Evolutionary conservation across 2,329 filamentous ascomycete genomes (phyloP).

Genomic region (Trichocomaceae sp.): DNA sequence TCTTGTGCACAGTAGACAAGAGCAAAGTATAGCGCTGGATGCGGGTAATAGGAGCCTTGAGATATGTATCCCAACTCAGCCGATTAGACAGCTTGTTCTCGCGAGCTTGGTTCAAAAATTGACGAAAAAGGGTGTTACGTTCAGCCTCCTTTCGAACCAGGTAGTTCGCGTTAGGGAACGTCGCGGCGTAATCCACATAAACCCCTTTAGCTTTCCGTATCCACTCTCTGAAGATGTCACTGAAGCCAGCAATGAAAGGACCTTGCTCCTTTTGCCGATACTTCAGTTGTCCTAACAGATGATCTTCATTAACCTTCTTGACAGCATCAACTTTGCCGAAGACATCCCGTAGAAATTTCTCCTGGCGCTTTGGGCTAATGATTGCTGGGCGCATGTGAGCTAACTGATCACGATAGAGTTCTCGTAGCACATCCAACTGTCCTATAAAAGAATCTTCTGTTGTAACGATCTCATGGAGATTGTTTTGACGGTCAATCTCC

Average conservation of each 20-base stretch:
- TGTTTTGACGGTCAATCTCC: constrained; percentile 88
- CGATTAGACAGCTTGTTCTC: constrained; percentile 73
- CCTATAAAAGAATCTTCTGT: constrained; percentile 88
- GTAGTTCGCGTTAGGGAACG: constrained; percentile 77
- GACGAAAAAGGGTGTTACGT: constrained; percentile 75
- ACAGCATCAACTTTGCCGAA: constrained; percentile 89
- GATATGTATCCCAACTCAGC: constrained; percentile 86
- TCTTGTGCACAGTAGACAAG: constrained; percentile 73
- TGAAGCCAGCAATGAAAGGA: constrained; percentile 88
- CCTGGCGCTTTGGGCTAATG: constrained; percentile 68
- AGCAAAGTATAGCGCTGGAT: constrained; percentile 85
- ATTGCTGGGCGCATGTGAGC: constrained; percentile 67
- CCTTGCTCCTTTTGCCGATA: constrained; percentile 96
- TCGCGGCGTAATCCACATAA: constrained; percentile 87
- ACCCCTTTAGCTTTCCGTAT: constrained; percentile 84
- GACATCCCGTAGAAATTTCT: constrained; percentile 73
- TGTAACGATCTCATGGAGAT: constrained; percentile 89
- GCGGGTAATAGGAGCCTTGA: constrained; percentile 88
- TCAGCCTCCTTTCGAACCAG: constrained; percentile 77
- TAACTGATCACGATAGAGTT: constrained; percentile 79
- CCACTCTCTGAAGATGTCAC: constrained; percentile 97
- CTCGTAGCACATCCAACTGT: constrained; percentile 76
- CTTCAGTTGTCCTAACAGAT: constrained; percentile 85
- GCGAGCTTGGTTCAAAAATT: constrained; percentile 75
- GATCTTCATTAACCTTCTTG: constrained; percentile 85